These are phyloP conservation scores for Venturiaceae sp. DNA, from an alignment of 2,329 filamentous ascomycete species.

Conservation along the genomic window DNA sequence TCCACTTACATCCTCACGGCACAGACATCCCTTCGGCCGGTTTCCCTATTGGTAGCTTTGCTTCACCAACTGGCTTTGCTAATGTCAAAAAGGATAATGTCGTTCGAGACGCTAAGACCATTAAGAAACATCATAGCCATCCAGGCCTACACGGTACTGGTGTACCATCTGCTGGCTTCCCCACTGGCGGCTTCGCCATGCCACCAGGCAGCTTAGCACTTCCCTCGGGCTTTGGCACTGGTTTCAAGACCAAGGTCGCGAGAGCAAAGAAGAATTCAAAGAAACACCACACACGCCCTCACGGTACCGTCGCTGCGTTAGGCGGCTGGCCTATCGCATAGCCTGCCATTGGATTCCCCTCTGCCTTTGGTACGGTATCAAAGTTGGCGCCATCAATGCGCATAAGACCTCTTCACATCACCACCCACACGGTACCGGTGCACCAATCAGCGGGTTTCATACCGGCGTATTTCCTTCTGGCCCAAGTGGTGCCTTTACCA, in stretches of 20 bases:
- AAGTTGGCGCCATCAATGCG: no score
- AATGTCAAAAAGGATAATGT: not conserved
- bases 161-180: not conserved
- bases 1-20: no score
- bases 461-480: no score
- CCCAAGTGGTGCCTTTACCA: no score
- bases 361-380: not conserved
- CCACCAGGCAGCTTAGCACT: not conserved
- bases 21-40: no score
- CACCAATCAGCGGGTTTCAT: no score
- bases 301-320: not conserved
- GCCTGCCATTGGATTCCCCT: not conserved
- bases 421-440: no score
- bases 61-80: no score
- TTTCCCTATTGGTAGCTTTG: no score
- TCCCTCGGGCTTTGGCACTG: not conserved
- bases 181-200: not conserved
- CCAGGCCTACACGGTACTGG: not conserved
- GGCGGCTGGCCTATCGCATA: not conserved
- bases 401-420: no score
- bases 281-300: not conserved
- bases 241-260: not conserved
- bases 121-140: not conserved
- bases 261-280: not conserved
- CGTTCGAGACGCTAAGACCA: not conserved